Evolutionary conservation across 768 basidiomycete genomes (phyloP), one percentile per base, ranked within the genome.

Genomic region (Gloeophyllum trabeum): DNA sequence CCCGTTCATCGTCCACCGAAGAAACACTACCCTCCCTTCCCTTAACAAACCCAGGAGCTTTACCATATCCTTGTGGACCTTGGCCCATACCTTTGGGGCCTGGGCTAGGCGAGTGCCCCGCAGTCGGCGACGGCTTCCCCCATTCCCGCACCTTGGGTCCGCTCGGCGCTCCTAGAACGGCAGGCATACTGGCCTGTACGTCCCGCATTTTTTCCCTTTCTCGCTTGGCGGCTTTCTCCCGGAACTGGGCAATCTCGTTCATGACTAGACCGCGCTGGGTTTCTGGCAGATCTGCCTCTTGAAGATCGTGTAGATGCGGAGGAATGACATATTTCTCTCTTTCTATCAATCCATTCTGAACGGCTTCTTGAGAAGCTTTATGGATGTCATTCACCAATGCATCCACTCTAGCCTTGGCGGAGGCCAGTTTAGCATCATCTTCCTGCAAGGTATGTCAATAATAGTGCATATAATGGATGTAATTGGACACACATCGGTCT

Each of bases 211-310:
- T 92, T 60, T 94, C 91, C 16, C 85, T 75, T 54, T 93, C 91
- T 25, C 85, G 68, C 61, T 92, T 93, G 6, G 89, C 90, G 0
- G 92, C 88, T 18, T 88, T 79, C 62, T 97, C 92, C 45, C 96
- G 77, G 61, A 99, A 99, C 51, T 90, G 82, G 0, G 92, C 91
- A 46, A 99, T 99, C 57, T 97, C 92, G 23, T 87, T 89, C 47
- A 97, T 87, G 46, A 98, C 92, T 42, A 92, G 80, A 4, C 86
- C 90, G 25, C 94, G 83, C 52, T 77, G 78, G 0, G 88, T 88
- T 64, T 99, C 96, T 19, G 96, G 94, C 34, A 99, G 75, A 56
- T 99, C 96, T 41, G 91, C 88, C 64, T 96, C 92, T 56, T 91
- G 86, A 34, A 99, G 71, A 62, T 98, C 96, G 61, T 90, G 89